These are phyloP conservation scores for Globomyces pollinis-pini DNA, from an alignment of 192 early-diverging fungal species.

Conservation along the genomic window DNA sequence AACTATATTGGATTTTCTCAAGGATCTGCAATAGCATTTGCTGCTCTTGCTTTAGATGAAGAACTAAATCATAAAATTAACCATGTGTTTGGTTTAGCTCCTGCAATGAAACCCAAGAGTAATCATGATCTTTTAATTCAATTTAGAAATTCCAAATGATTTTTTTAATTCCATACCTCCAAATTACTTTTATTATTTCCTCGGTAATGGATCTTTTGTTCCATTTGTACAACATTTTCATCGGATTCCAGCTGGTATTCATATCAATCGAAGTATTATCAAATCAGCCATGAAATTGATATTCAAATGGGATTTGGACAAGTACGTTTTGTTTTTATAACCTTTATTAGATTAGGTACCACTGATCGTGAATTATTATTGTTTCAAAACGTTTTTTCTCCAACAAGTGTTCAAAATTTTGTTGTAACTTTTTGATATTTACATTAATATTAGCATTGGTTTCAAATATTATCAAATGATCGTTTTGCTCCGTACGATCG, in stretches of 20 bases:
- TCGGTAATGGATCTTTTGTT: no score
- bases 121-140: neutral
- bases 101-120: slow-evolving; percentile 45
- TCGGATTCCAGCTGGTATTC: no score
- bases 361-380: slow-evolving; percentile 8
- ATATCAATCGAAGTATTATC: no score
- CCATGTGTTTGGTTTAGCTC: slow-evolving; percentile 76
- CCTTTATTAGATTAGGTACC: no score
- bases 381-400: slow-evolving; percentile 23
- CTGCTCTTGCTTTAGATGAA: slow-evolving; percentile 68
- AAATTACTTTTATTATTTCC: no score
- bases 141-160: neutral
- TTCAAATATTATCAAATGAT: slow-evolving; percentile 20
- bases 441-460: slow-evolving; percentile 23
- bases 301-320: no score
- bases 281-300: no score
- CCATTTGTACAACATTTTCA: no score
- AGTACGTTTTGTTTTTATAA: no score
- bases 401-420: slow-evolving; percentile 17
- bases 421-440: no score
- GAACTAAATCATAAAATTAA: slow-evolving; percentile 67
- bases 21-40: slow-evolving; percentile 77
- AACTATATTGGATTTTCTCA: slow-evolving; percentile 87
- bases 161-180: no score
- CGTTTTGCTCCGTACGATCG: slow-evolving; percentile 20